Evolutionary conservation across 2,329 filamentous ascomycete species (phyloP), one percentile per base, ranked within the genome.

Genomic region (Chaetomiaceae sp.): DNA sequence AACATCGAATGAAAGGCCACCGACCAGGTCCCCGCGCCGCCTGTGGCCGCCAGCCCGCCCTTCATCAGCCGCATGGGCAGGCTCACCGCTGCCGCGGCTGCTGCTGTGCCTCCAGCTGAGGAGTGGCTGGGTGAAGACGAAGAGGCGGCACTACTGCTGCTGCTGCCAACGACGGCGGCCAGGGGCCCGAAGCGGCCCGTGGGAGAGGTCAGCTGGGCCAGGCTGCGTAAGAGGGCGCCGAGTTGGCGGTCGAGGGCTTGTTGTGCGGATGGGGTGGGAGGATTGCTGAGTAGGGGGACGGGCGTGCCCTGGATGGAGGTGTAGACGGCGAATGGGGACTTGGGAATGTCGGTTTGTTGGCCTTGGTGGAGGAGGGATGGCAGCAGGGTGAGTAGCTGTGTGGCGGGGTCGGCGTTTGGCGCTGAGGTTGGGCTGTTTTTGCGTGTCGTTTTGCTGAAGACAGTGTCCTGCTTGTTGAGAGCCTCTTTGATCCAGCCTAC

Each of bases 1-100:
- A 83, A 59, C 45, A 83, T 61, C 3, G 68, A 65, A 32, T 76
- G 70, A 45, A 84, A 84, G 0, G 78, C 76, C 26, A 70, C 65
- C 1, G 69, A 69, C 81, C 80, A 84, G 2, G 68, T 71, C 6
- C 60, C 59, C 2, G 60, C 61, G 33, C 64, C 65, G 42, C 57
- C 39, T 1, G 44, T 50, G 10, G 27, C 29, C 2, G 39, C 40
- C 11, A 43, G 36, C 11, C 41, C 33, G 22, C 47, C 43, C n/a
- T 30, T 41, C 17, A 38, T n/a, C 12, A 32, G 15, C 12, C 35
- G n/a, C 7, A 18, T 34, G 9, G 33, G 27, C 12, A 29, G n/a
- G 6, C 2, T 22, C 2, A n/a, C 42, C 29, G 33, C 37, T 38
- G 36, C 9, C 14, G 14, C 15, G 10, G 26, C 14, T 24, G 9